A percentile compares a stretch with the other conserved stretches of the same genome.
These are phyloP conservation scores for Cladophialophora bantiana DNA, from an alignment of 2,329 filamentous ascomycete genomes.

Conservation along the genomic window DNA sequence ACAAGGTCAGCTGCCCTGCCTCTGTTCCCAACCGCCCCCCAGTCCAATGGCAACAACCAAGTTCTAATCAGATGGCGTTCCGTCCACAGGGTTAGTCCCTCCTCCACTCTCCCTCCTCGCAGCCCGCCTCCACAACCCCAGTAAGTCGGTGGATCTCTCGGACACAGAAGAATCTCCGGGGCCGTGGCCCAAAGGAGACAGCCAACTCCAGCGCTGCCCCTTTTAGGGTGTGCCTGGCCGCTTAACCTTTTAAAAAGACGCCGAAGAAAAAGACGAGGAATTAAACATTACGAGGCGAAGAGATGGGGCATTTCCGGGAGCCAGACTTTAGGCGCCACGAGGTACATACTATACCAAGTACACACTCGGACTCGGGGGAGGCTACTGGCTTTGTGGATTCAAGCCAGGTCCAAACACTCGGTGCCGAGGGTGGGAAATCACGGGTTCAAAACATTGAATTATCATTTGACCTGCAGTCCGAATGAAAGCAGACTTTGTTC, in stretches of 20 bases:
- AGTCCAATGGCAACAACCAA: background rate
- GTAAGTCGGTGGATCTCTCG: slow-evolving; percentile 22
- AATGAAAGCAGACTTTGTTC: no score
- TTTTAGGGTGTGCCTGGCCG: background rate
- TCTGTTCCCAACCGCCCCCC: background rate
- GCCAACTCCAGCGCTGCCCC: background rate
- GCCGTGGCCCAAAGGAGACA: background rate
- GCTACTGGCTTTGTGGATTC: background rate
- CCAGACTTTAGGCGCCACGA: background rate
- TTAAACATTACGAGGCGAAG: background rate
- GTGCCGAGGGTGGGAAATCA: no score
- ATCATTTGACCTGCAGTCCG: no score
- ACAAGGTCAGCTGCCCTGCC: background rate
- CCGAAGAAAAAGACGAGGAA: background rate
- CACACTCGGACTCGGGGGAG: background rate
- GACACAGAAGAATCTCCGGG: slow-evolving; percentile 30
- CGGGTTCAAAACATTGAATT: no score
- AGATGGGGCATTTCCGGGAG: slow-evolving; percentile 15
- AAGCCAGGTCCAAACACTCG: no score
- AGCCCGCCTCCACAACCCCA: slow-evolving; percentile 9
- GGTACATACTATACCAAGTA: no score
- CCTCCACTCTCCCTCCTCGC: background rate
- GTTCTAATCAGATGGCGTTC: slow-evolving; percentile 1
- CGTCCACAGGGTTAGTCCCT: background rate
- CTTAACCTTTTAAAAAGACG: background rate